A percentile compares a stretch with the other conserved stretches of the same genome.
Evolutionary conservation across 352 stramenopile species (phyloP).

Genomic region (Globisporangium rhizosaccharum): DNA sequence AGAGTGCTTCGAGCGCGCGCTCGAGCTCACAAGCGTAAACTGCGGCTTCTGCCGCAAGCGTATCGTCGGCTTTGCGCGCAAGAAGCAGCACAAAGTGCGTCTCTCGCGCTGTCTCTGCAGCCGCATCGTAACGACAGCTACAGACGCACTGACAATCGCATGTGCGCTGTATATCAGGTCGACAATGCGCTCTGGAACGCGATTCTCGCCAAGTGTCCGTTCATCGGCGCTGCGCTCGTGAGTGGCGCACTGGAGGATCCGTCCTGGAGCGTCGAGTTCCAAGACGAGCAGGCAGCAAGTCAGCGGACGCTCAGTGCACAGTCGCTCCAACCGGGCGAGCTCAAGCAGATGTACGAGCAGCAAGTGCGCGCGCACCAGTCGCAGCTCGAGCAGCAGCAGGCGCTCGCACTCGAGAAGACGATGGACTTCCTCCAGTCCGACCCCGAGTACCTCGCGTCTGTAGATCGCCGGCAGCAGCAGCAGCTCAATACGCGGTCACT

Average conservation of each 20-base stretch:
- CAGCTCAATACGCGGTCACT: no score
- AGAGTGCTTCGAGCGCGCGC: conserved; percentile 65
- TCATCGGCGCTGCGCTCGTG: conserved; percentile 17
- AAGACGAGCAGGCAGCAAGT: conserved; percentile 40
- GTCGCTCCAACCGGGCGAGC: conserved; percentile 16
- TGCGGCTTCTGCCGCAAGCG: conserved; percentile 77
- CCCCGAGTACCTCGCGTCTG: conserved; percentile 28
- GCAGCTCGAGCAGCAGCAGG: conserved; percentile 27
- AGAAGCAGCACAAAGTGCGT: conserved; percentile 56
- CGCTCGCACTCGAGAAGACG: conserved; percentile 37
- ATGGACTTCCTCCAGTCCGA: conserved; percentile 52
- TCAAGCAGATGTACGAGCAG: conserved; percentile 41
- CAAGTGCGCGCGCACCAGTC: conserved; percentile 26
- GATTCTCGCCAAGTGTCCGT: conserved; percentile 46
- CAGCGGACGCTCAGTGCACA: background rate
- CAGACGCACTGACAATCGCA: background rate
- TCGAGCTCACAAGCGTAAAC: conserved; percentile 73
- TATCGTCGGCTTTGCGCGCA: conserved; percentile 68
- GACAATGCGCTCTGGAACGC: conserved; percentile 55
- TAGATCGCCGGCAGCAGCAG: conserved; percentile 1
- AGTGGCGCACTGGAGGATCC: conserved; percentile 16
- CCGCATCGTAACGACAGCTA: background rate
- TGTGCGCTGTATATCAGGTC: conserved; percentile 11
- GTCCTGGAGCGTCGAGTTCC: conserved; percentile 32
- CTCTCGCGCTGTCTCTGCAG: background rate